Evolutionary conservation across 352 stramenopile species (phyloP).

Genomic region (Phytopythium boreale): DNA sequence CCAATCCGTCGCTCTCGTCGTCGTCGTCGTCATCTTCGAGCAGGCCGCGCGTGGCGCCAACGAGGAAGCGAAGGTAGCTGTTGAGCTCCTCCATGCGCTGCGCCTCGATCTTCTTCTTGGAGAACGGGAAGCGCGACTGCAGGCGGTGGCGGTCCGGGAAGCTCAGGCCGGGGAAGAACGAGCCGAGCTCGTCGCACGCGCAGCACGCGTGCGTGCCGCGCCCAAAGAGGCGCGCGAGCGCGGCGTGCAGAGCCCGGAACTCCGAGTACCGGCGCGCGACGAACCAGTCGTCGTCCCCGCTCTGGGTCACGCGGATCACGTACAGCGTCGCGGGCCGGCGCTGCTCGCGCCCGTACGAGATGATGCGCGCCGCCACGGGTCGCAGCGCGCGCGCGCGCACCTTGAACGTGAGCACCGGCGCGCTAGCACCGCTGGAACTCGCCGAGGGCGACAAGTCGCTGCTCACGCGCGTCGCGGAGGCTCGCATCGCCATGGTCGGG

Average conservation of each 20-base stretch:
- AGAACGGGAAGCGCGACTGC: slow-evolving; percentile 39
- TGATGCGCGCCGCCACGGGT: slow-evolving; percentile 55
- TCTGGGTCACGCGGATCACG: slow-evolving; percentile 59
- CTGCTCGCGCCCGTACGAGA: slow-evolving; percentile 66
- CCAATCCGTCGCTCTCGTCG: slow-evolving; percentile 16
- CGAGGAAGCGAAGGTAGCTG: slow-evolving; percentile 58
- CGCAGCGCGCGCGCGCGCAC: slow-evolving; percentile 51
- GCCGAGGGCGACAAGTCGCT: not conserved
- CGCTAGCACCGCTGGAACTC: not conserved
- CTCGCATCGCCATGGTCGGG: not conserved
- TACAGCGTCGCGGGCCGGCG: slow-evolving; percentile 59
- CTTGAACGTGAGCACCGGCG: slow-evolving; percentile 16
- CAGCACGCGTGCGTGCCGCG: slow-evolving; percentile 17
- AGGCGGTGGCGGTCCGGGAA: slow-evolving; percentile 61
- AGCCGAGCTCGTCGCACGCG: slow-evolving; percentile 48
- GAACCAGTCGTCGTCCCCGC: slow-evolving; percentile 54
- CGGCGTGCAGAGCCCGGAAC: slow-evolving; percentile 55
- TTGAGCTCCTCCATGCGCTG: slow-evolving; percentile 60
- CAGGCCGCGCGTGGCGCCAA: slow-evolving; percentile 65
- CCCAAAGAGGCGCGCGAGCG: slow-evolving; percentile 29
- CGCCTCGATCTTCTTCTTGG: slow-evolving; percentile 53
- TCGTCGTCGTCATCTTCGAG: slow-evolving; percentile 51
- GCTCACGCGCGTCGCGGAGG: not conserved
- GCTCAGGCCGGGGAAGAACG: slow-evolving; percentile 31
- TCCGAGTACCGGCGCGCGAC: slow-evolving; percentile 75